Evolutionary conservation across 2,329 filamentous ascomycete species (phyloP).

Genomic region (Ascocoryne sarcoides): DNA sequence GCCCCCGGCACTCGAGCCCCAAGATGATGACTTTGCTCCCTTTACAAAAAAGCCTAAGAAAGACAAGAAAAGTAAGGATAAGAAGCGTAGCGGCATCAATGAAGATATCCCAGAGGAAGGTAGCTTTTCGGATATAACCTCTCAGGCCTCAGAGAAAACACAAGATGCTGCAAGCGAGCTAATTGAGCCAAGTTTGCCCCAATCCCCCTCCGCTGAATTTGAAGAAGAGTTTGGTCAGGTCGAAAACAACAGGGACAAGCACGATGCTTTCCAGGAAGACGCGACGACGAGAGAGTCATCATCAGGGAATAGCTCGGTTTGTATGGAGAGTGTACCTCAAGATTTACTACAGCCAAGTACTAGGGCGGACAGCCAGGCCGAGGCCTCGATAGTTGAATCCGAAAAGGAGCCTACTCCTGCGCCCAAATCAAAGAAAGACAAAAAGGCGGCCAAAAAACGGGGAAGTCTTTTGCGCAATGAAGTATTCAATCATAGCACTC

Average conservation of each 20-base stretch:
- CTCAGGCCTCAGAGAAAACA: background rate
- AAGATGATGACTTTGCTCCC: slow-evolving; percentile 5
- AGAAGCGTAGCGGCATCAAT: too few relatives aligned
- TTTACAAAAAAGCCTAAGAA: slow-evolving; percentile 17
- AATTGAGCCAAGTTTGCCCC: background rate
- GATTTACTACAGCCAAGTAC: background rate
- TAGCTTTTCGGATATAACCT: background rate
- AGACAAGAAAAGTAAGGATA: slow-evolving; percentile 13
- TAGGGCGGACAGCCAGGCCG: background rate
- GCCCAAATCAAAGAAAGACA: background rate
- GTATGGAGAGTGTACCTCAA: background rate
- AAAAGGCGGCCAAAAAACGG: background rate
- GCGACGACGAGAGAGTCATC: background rate
- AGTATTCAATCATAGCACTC: background rate
- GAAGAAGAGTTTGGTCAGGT: background rate
- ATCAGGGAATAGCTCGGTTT: background rate
- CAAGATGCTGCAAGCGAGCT: background rate
- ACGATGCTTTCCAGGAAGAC: background rate
- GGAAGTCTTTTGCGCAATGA: background rate
- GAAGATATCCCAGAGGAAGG: background rate
- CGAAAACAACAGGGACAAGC: background rate
- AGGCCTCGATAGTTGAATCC: background rate
- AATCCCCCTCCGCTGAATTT: background rate
- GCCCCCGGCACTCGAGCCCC: background rate
- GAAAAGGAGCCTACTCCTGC: background rate